phyloP scores from a whole-genome alignment of 2,329 filamentous ascomycete genomes.

The Fusarium fujikuroi region DNA sequence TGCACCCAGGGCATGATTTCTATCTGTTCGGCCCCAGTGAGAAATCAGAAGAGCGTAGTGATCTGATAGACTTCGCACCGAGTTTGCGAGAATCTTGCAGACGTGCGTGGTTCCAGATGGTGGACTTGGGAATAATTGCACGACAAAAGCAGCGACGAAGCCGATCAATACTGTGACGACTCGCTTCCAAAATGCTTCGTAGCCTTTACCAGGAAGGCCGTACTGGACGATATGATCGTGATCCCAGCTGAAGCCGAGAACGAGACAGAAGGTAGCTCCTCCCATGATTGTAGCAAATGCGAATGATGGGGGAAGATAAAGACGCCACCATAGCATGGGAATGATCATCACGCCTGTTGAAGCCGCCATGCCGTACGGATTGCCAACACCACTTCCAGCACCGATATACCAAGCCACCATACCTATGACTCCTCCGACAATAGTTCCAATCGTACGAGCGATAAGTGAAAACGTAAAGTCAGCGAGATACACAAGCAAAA shows the following conservation, averaged over 20 bases:
- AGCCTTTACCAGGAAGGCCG: constrained; percentile 59
- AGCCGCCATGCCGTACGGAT: constrained; percentile 61
- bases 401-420: constrained; percentile 63
- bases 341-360: constrained; percentile 53
- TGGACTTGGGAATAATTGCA: constrained; percentile 59
- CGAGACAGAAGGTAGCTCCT: constrained; percentile 54
- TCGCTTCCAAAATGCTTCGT: constrained; percentile 60
- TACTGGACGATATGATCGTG: constrained; percentile 55
- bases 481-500: constrained; percentile 59
- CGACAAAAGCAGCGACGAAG: constrained; percentile 54
- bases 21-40: constrained; percentile 52
- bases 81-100: constrained; percentile 57
- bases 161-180: constrained; percentile 57
- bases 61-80: constrained; percentile 55
- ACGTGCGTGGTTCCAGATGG: constrained; percentile 59
- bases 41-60: constrained; percentile 62
- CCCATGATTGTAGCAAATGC: constrained; percentile 48
- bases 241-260: constrained; percentile 60
- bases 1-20: constrained; percentile 44
- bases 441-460: constrained; percentile 54
- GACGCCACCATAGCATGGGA: constrained; percentile 50
- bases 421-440: constrained; percentile 59
- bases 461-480: constrained; percentile 61
- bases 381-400: constrained; percentile 58
- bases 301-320: constrained; percentile 48